Percentiles rank a stretch among this genome's conserved stretches.
These are phyloP conservation scores for Xerocomus potaroensis DNA, from an alignment of 768 basidiomycete species.

Conservation along the genomic window DNA sequence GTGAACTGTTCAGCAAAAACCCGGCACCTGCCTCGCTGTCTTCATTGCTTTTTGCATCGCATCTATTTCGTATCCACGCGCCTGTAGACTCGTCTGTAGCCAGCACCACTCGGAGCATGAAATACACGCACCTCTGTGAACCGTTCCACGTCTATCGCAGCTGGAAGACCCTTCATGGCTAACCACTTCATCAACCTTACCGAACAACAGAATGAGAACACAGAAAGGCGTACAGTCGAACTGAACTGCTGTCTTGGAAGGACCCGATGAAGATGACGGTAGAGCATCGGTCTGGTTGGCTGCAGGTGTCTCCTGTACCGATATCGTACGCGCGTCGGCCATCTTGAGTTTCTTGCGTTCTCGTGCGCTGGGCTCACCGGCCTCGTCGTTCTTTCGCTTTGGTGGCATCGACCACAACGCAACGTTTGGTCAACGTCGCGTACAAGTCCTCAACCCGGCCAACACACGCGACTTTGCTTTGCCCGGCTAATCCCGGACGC, in stretches of 20 bases:
- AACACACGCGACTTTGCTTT: too few relatives aligned
- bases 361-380: conserved; percentile 32
- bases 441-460: too few relatives aligned
- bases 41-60: conserved; percentile 90
- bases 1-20: rapidly evolving
- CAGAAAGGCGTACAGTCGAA: conserved; percentile 38
- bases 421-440: neutral
- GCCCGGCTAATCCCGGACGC: too few relatives aligned
- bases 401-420: conserved; percentile 32
- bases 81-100: conserved; percentile 39
- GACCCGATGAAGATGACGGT: conserved; percentile 28
- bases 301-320: conserved; percentile 43
- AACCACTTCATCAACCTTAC: neutral
- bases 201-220: neutral
- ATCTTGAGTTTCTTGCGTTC: conserved; percentile 72
- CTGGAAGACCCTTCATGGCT: conserved; percentile 64
- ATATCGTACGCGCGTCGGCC: conserved; percentile 59
- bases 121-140: conserved; percentile 66
- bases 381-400: conserved; percentile 37
- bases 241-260: conserved; percentile 36
- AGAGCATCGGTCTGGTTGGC: conserved; percentile 25
- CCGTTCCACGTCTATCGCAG: conserved; percentile 79
- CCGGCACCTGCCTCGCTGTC: conserved; percentile 52
- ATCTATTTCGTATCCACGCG: conserved; percentile 82
- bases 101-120: neutral